A percentile compares a stretch with the other conserved stretches of the same genome.
phyloP scores from a whole-genome alignment of 2,329 filamentous ascomycete genomes.

The Nigrospora osmanthi region DNA sequence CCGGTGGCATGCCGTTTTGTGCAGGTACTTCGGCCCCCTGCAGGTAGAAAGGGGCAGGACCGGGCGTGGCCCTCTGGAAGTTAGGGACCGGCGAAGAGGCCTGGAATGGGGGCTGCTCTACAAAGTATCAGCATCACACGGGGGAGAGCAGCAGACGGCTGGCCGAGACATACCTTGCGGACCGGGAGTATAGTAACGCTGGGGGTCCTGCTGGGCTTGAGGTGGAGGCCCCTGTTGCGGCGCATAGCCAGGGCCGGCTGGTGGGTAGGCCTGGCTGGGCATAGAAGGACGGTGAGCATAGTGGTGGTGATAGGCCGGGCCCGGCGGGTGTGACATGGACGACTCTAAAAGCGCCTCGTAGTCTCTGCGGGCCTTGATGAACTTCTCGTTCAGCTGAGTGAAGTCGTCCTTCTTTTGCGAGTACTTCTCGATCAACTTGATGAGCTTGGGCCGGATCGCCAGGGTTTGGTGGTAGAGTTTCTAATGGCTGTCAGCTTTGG shows the following conservation, averaged over 20 bases:
- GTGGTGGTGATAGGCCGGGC: slow-evolving; percentile 69
- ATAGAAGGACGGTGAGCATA: slow-evolving; percentile 46
- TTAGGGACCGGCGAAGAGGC: slow-evolving; percentile 42
- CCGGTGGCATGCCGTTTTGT: slow-evolving; percentile 17
- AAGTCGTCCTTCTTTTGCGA: slow-evolving; percentile 99
- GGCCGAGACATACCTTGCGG: slow-evolving; percentile 42
- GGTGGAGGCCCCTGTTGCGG: slow-evolving; percentile 31
- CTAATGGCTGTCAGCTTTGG: slow-evolving; percentile 30
- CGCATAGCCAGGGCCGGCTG: slow-evolving; percentile 24
- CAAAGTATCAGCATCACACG: slow-evolving; percentile 18
- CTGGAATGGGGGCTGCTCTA: slow-evolving; percentile 34
- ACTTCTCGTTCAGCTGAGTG: slow-evolving; percentile 97
- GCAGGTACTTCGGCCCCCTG: slow-evolving; percentile 48
- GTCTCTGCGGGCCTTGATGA: slow-evolving; percentile 95
- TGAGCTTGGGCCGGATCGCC: slow-evolving; percentile 90
- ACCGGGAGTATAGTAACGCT: slow-evolving; percentile 61
- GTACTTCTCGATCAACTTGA: slow-evolving; percentile 97
- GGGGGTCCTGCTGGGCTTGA: slow-evolving; percentile 46
- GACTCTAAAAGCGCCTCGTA: slow-evolving; percentile 94
- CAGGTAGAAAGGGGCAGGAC: slow-evolving; percentile 57
- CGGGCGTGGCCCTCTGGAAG: slow-evolving; percentile 45
- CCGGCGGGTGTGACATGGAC: slow-evolving; percentile 91
- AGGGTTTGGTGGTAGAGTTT: slow-evolving; percentile 87
- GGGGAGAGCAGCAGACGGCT: slow-evolving; percentile 27
- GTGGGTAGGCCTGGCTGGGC: slow-evolving; percentile 23